phyloP scores from a whole-genome alignment of 441 rosid species.

The Populus hybrid region DNA sequence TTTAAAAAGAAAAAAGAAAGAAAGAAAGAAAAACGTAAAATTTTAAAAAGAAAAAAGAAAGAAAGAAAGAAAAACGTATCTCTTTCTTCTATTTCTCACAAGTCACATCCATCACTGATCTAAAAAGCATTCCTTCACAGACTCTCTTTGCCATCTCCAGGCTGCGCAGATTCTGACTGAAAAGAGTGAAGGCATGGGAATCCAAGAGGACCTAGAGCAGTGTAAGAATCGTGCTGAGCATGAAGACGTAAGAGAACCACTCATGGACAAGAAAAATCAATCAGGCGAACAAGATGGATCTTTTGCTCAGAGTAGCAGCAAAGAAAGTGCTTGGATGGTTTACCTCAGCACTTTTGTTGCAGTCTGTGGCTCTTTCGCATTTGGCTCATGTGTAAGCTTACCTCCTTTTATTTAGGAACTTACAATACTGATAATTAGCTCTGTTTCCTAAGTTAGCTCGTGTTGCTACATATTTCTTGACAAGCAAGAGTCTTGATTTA shows the following conservation, averaged over 20 bases:
- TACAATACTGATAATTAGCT: neutral
- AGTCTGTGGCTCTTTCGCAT: constrained; percentile 83
- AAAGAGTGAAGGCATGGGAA: constrained; percentile 34
- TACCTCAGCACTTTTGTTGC: constrained; percentile 80
- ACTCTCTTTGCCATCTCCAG: constrained; percentile 17
- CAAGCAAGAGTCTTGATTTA: neutral
- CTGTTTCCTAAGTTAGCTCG: neutral
- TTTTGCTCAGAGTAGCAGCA: constrained; percentile 20
- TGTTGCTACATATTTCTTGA: neutral
- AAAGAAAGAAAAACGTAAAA: too few species aligned
- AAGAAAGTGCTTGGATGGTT: constrained; percentile 60
- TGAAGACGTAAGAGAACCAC: constrained; percentile 38
- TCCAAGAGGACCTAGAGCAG: constrained; percentile 34
- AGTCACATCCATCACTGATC: constrained; percentile 10
- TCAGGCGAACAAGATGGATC: constrained; percentile 26
- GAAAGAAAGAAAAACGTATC: neutral
- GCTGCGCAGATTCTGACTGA: neutral
- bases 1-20: too few species aligned
- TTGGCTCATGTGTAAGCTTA: constrained; percentile 83
- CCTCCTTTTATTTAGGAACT: neutral
- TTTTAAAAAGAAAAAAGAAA: neutral
- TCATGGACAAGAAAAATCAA: constrained; percentile 26
- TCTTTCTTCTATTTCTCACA: constrained; percentile 12
- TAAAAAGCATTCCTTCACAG: constrained; percentile 1
- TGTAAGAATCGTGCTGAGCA: neutral